phyloP scores from a whole-genome alignment of 805 yeast genomes.

The Ogataea pilisensis region DNA sequence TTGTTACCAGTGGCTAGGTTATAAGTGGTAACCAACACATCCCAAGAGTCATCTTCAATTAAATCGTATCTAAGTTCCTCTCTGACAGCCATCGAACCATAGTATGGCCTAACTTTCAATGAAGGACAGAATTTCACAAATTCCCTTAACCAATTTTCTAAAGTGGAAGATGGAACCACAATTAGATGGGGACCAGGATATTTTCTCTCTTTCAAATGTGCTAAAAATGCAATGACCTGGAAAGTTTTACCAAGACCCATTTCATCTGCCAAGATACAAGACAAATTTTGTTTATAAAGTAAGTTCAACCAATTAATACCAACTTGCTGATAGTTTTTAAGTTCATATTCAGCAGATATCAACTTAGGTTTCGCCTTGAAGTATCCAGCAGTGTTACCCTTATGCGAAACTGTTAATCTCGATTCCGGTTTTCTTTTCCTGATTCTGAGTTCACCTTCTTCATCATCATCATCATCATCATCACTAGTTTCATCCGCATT shows the following conservation, averaged over 20 bases:
- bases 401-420: not conserved
- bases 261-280: constrained; percentile 96
- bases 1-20: constrained; percentile 85
- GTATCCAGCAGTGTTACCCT: constrained; percentile 31
- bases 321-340: constrained; percentile 93
- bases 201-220: constrained; percentile 65
- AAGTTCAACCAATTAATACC: constrained; percentile 92
- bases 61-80: constrained; percentile 76
- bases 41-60: constrained; percentile 53
- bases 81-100: constrained; percentile 83
- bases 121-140: constrained; percentile 84
- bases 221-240: constrained; percentile 90
- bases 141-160: constrained; percentile 97
- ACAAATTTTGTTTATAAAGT: constrained; percentile 70
- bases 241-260: constrained; percentile 98
- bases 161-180: constrained; percentile 93
- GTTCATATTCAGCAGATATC: constrained; percentile 55
- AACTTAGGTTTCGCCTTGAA: constrained; percentile 70
- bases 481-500: not conserved
- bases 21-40: constrained; percentile 92
- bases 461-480: constrained; percentile 18
- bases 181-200: constrained; percentile 81
- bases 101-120: constrained; percentile 83
- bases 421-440: constrained; percentile 21
- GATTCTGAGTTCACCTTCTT: constrained; percentile 20